Conservation (phyloP, 441 rosid genomes). For the Capsella rubella region DNA sequence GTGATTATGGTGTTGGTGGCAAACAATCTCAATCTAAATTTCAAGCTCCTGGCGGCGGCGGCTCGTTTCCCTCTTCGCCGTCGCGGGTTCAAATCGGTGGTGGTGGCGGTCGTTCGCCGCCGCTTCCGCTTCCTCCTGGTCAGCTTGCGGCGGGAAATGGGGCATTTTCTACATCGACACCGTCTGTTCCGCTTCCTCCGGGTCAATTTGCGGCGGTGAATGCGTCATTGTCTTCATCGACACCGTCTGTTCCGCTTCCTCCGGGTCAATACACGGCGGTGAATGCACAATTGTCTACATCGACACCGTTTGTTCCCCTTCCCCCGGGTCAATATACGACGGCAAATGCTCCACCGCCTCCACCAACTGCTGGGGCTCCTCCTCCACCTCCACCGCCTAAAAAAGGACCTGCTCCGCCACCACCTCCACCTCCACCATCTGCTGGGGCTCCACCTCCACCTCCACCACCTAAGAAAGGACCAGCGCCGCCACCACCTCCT, state of each 20-base stretch:
- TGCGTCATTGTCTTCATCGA: neutral
- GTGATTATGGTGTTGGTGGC: conserved; percentile 40
- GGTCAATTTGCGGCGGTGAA: conserved; percentile 8
- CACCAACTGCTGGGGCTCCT: neutral
- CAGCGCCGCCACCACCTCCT: conserved; percentile 53
- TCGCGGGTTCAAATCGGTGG: conserved; percentile 13
- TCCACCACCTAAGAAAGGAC: conserved; percentile 46
- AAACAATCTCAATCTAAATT: conserved; percentile 37
- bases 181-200: conserved; percentile 41
- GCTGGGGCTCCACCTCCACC: conserved; percentile 37
- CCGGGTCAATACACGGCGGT: conserved; percentile 33
- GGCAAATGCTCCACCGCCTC: neutral
- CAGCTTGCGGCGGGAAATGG: neutral
- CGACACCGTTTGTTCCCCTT: conserved; percentile 25
- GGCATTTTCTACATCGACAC: neutral
- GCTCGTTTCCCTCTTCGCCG: conserved; percentile 27
- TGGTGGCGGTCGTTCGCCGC: conserved; percentile 41
- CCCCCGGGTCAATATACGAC: conserved; percentile 34
- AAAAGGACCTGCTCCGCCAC: conserved; percentile 44
- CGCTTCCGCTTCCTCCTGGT: conserved; percentile 45
- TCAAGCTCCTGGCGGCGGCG: conserved; percentile 45
- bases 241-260: conserved; percentile 34
- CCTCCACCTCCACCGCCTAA: conserved; percentile 49
- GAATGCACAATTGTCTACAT: neutral
- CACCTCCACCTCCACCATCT: conserved; percentile 1